These are phyloP conservation scores for Acrocalymma vagum DNA, from an alignment of 2,329 filamentous ascomycete species.

Conservation along the genomic window DNA sequence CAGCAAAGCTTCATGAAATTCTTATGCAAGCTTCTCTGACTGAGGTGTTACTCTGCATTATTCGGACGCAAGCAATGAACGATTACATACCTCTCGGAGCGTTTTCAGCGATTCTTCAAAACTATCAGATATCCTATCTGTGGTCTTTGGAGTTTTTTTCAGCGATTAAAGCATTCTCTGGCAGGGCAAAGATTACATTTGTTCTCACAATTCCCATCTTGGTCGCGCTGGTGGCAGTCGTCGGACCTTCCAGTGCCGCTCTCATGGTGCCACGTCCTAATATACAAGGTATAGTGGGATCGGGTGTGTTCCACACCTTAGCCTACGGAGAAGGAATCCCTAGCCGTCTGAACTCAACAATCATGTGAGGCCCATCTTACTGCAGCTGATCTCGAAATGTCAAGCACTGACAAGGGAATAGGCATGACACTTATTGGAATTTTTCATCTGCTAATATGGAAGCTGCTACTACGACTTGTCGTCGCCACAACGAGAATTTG, in stretches of 20 bases:
- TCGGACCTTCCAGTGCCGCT: constrained; percentile 16
- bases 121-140: constrained; percentile 19
- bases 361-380: too few relatives aligned
- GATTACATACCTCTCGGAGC: constrained; percentile 16
- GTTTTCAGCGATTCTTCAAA: constrained; percentile 14
- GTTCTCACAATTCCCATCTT: not conserved
- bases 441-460: too few relatives aligned
- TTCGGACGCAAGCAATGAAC: constrained; percentile 1
- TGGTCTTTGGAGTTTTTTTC: constrained; percentile 23
- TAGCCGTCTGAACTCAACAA: too few relatives aligned
- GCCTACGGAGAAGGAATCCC: too few relatives aligned
- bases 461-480: too few relatives aligned
- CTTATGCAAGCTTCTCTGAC: constrained; percentile 17
- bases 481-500: too few relatives aligned
- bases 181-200: not conserved
- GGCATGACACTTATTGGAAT: too few relatives aligned
- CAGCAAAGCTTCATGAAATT: constrained; percentile 12
- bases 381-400: too few relatives aligned
- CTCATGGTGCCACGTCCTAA: constrained; percentile 15
- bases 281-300: too few relatives aligned
- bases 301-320: too few relatives aligned
- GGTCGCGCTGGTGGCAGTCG: constrained; percentile 7
- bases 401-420: too few relatives aligned
- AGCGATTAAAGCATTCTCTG: not conserved
- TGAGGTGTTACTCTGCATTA: constrained; percentile 6